Percentiles rank a stretch among this genome's conserved stretches.
These are phyloP conservation scores for Xerophyta viscosa DNA, from an alignment of 106 monocot species.

Conservation along the genomic window DNA sequence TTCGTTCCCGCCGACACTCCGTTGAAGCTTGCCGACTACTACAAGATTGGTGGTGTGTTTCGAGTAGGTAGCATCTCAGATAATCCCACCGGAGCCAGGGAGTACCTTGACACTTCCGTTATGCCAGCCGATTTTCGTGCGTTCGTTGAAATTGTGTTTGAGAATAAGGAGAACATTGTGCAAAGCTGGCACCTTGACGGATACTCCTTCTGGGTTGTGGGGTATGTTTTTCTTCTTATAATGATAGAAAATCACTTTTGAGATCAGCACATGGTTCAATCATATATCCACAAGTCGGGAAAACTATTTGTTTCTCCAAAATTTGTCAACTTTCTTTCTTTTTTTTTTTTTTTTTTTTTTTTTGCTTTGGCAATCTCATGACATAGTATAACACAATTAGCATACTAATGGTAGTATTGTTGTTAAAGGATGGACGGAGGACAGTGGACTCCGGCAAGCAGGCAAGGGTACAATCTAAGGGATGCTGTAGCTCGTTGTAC, in stretches of 20 bases:
- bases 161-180: conserved; percentile 51
- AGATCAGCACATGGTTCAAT: too few species aligned
- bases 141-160: conserved; percentile 60
- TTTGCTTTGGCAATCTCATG: too few species aligned
- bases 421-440: conserved; percentile 58
- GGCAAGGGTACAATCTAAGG: conserved; percentile 38
- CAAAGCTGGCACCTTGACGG: conserved; percentile 71
- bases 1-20: conserved; percentile 51
- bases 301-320: too few species aligned
- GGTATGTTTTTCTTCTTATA: conserved; percentile 14
- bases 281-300: too few species aligned
- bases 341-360: too few species aligned
- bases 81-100: conserved; percentile 7
- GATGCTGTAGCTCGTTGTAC: conserved; percentile 65
- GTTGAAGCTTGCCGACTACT: conserved; percentile 65
- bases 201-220: conserved; percentile 58
- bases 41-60: conserved; percentile 61
- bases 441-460: conserved; percentile 29
- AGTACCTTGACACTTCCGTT: conserved; percentile 46
- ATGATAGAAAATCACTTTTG: too few species aligned
- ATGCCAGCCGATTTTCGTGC: conserved; percentile 37
- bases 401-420: background rate
- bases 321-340: too few species aligned
- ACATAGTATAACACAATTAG: too few species aligned
- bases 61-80: conserved; percentile 63